Evolutionary conservation across 495 filamentous ascomycete species (phyloP).

Genomic region (Amorphotheca resinae): DNA sequence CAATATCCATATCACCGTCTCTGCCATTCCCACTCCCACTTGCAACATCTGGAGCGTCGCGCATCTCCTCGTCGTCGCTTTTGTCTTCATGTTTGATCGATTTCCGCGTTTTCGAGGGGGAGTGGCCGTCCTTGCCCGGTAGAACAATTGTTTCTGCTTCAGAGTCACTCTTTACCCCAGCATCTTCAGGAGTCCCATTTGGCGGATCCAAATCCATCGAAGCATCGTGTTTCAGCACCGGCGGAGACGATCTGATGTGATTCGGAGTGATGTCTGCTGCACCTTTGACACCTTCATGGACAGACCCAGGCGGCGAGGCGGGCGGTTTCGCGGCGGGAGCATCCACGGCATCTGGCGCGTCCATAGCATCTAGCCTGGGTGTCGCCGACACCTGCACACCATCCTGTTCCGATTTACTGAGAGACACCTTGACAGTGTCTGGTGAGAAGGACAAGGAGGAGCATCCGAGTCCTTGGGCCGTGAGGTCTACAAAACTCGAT

Average conservation of each 20-base stretch:
- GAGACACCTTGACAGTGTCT: conserved; percentile 22
- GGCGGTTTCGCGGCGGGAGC: conserved; percentile 7
- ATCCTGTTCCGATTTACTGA: conserved; percentile 13
- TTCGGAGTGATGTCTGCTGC: conserved; percentile 8
- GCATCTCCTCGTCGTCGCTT: conserved; percentile 35
- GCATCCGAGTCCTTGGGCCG: conserved; percentile 18
- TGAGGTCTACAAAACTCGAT: neutral
- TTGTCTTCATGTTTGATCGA: conserved; percentile 58
- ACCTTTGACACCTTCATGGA: conserved; percentile 8
- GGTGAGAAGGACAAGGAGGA: conserved; percentile 18
- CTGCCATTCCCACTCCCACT: conserved; percentile 26
- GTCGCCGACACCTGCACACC: conserved; percentile 14
- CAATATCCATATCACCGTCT: neutral
- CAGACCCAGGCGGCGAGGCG: neutral
- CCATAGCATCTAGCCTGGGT: conserved; percentile 18
- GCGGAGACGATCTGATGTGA: conserved; percentile 18
- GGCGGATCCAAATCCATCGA: conserved; percentile 16
- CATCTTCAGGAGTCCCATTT: conserved; percentile 21
- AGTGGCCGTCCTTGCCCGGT: conserved; percentile 57
- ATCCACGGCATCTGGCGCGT: conserved; percentile 10
- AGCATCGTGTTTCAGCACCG: conserved; percentile 1
- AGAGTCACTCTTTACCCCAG: conserved; percentile 46
- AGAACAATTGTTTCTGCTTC: conserved; percentile 75
- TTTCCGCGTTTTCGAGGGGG: conserved; percentile 56
- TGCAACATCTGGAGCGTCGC: conserved; percentile 22